A percentile compares a stretch with the other conserved stretches of the same genome.
Evolutionary conservation across 352 stramenopile species (phyloP).

Genomic region (Globisporangium nagaii): DNA sequence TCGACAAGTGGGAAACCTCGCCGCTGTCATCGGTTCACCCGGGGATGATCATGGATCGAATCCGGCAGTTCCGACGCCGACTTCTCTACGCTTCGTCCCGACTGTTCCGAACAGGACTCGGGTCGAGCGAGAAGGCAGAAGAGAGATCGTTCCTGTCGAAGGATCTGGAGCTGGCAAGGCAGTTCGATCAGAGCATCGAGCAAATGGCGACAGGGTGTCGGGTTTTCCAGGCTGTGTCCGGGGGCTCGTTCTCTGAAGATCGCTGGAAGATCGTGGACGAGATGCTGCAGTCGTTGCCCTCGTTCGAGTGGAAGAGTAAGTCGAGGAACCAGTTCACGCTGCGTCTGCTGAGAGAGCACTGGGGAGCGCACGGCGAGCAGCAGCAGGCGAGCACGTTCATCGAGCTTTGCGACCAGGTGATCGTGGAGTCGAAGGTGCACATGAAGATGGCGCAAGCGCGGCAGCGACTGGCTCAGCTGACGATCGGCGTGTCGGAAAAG

Average conservation of each 20-base stretch:
- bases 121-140: conserved; percentile 2
- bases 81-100: conserved; percentile 30
- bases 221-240: conserved; percentile 45
- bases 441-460: conserved; percentile 25
- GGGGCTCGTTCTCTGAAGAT: conserved; percentile 29
- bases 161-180: conserved; percentile 26
- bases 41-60: conserved; percentile 39
- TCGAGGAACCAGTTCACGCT: conserved; percentile 14
- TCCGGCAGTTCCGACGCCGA: conserved; percentile 54
- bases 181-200: conserved; percentile 37
- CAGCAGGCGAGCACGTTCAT: conserved; percentile 15
- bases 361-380: not conserved
- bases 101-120: conserved; percentile 19
- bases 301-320: not conserved
- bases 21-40: conserved; percentile 37
- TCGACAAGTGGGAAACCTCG: conserved; percentile 37
- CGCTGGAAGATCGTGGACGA: conserved; percentile 25
- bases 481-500: conserved; percentile 23
- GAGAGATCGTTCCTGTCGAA: conserved; percentile 6
- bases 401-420: conserved; percentile 37
- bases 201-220: conserved; percentile 32
- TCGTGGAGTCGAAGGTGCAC: conserved; percentile 46
- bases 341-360: conserved; percentile 21
- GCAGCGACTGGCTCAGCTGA: conserved; percentile 25
- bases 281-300: conserved; percentile 1